Base-by-base conservation (phyloP, 257 asterid species). In the Ilex aquifolium region DNA sequence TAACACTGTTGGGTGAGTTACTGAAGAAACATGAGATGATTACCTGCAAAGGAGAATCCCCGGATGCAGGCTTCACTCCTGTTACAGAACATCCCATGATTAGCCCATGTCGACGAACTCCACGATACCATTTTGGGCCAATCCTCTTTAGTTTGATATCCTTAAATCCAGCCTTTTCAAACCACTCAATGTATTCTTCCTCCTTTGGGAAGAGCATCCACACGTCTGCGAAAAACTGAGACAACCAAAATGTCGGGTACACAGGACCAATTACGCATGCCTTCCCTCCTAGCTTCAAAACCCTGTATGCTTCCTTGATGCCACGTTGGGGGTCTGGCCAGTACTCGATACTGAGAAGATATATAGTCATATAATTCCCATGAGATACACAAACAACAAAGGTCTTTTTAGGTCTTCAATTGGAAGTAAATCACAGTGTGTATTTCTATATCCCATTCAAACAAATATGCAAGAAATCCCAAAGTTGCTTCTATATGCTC, bases 271-370 rank as follows among this genome's bases (percentile, higher is more conserved):
- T 93, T 40, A 93, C 1, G 80, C 99, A 90, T 4, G 96, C 97
- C 75, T 93, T 90, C 42, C 97, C 94, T 64, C 94, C 94, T 10
- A 84, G 76, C 65, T 85, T 90, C 76, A 92, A 67, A 39, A 92
- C 96, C 61, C 99, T 84, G 78, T 92, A 92, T 5, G 99, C 99
- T 84, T 89, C 99, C 76, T 16, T 72, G 71, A 92, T 89, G 51
- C 99, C 99, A 39, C 97, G 95, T 64, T 89, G 99, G 40, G 99
- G 99, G 73, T 92, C 99, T 6, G 99, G 99, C 99, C 99, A 92
- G 81, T 92, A 92, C 78, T 92, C 97, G 54, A 89, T 92, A 66
- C 99, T 87, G 81, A 61, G 54, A 78, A 61, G 32, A 69, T 27
- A 69, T 27, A 58, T 61, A 67, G 17, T 49, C 65, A 57, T 59